These are phyloP conservation scores for Wickerhamomyces bisporus DNA, from an alignment of 805 yeast species.

Conservation along the genomic window DNA sequence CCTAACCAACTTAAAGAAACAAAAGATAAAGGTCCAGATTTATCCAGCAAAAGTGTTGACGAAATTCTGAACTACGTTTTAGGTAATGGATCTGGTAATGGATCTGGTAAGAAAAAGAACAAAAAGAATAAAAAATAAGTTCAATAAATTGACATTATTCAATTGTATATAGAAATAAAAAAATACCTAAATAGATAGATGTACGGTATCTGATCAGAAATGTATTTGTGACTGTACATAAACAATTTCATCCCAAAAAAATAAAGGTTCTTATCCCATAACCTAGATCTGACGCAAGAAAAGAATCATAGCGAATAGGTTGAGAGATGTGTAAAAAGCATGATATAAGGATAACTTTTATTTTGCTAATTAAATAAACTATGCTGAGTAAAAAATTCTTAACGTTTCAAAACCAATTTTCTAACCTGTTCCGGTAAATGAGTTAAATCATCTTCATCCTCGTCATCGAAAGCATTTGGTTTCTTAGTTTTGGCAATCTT, in stretches of 20 bases:
- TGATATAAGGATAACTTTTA: no score
- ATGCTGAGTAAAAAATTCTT: not conserved
- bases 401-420: constrained; percentile 14
- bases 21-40: constrained; percentile 35
- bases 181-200: no score
- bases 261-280: no score
- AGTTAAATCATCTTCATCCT: constrained; percentile 22
- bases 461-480: constrained; percentile 21
- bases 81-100: constrained; percentile 35
- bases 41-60: constrained; percentile 63
- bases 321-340: no score
- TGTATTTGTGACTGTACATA: no score
- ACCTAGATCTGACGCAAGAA: no score
- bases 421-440: constrained; percentile 24
- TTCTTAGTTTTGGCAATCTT: constrained; percentile 18
- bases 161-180: constrained; percentile 5
- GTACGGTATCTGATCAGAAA: no score
- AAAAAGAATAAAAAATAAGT: constrained; percentile 11
- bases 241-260: no score
- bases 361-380: no score
- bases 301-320: no score
- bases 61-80: constrained; percentile 69
- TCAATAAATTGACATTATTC: not conserved
- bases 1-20: constrained; percentile 10
- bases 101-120: constrained; percentile 24